Evolutionary conservation across 2,329 filamentous ascomycete species (phyloP), one percentile per base, ranked within the genome.

Genomic region (Aquanectria penicillioides): DNA sequence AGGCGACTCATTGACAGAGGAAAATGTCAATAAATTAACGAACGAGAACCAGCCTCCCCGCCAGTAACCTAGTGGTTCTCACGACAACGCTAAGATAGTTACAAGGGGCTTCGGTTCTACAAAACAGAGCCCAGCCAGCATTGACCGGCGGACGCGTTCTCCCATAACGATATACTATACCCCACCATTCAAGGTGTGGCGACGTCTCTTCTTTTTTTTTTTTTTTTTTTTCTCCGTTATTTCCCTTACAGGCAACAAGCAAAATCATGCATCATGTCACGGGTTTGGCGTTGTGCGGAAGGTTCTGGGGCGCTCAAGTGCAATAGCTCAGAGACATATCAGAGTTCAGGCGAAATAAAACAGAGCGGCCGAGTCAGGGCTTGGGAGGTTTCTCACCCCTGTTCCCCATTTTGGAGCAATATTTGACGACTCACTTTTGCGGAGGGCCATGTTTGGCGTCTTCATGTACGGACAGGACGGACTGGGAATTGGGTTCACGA

Each of bases 1-100:
- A 7, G 77, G 78, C 3, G 80, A 84, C 52, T 78, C 78, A 5
- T 65, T 86, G 60, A 86, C 83, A 1, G 80, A 83, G 61, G 83
- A 83, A 66, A 86, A 86, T 63, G 73, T 86, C 41, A 81, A 79
- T 29, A 82, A 75, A 59, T 65, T 85, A 38, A 76, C 77, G 55
- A 73, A 71, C 55, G 75, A 80, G 53, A 76, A 69, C 40, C 61
- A 65, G 40, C 61, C 60, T 31, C 43, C 59, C 46, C 67, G 62
- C 20, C 61, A 59, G 38, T 68, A 66, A 22, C 13, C 22, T 46
- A 33, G 29, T 15, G 18, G 29, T 38, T n/a, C 31, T 29, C 13
- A 25, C 11, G 25, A 31, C 15, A 43, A 25, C 22, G 31, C n/a
- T 15, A n/a, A 31, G 22, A 44, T 17, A 15, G 48, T 13, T 41